A percentile compares a stretch with the other conserved stretches of the same genome.
Evolutionary conservation across 2,329 filamentous ascomycete genomes (phyloP).

Genomic region (Coniochaeta sp.): DNA sequence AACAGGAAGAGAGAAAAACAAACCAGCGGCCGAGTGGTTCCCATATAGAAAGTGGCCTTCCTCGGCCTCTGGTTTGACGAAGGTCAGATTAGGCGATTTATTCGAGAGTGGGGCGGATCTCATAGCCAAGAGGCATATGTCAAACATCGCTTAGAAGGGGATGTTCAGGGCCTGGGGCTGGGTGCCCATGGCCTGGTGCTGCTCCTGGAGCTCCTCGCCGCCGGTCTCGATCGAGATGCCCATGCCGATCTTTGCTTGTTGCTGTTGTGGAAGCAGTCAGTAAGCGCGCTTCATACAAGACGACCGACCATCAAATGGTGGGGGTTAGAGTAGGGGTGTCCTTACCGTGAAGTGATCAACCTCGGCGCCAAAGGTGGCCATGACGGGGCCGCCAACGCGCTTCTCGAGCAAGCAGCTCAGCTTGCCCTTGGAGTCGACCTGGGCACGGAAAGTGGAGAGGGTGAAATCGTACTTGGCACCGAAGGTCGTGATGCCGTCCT

Average conservation of each 20-base stretch:
- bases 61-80: not conserved
- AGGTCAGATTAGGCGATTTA: not conserved
- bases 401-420: slow-evolving; percentile 91
- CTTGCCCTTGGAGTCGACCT: slow-evolving; percentile 93
- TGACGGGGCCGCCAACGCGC: slow-evolving; percentile 85
- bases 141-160: slow-evolving; percentile 47
- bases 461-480: slow-evolving; percentile 98
- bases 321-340: slow-evolving; percentile 15
- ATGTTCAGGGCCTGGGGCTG: slow-evolving; percentile 48
- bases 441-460: slow-evolving; percentile 89
- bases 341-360: slow-evolving; percentile 93
- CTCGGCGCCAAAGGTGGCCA: slow-evolving; percentile 91
- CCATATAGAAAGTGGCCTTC: not conserved
- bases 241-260: slow-evolving; percentile 89
- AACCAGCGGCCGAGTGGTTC: not conserved
- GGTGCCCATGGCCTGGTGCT: slow-evolving; percentile 58
- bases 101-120: not conserved
- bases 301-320: too few species aligned
- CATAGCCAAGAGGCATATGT: not conserved
- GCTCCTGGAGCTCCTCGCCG: slow-evolving; percentile 79
- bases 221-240: slow-evolving; percentile 86
- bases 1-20: not conserved
- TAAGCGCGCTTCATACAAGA: not conserved
- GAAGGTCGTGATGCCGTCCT: slow-evolving; percentile 84
- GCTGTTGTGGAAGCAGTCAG: slow-evolving; percentile 46